Evolutionary conservation across 495 filamentous ascomycete species (phyloP).

Genomic region (Aspergillus olivimuriae): DNA sequence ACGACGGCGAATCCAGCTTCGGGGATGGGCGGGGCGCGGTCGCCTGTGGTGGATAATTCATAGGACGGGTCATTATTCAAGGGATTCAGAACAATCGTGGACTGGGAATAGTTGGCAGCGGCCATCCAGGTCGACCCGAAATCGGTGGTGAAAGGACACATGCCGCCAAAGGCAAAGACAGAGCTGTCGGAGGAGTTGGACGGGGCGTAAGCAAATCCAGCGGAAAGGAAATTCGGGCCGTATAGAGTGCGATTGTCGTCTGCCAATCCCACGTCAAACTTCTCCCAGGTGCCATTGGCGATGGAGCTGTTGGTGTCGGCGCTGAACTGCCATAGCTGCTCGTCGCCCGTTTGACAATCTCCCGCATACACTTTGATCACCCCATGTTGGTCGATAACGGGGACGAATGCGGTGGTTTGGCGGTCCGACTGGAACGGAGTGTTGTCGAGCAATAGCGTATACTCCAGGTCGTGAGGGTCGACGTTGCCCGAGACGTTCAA

Average conservation of each 20-base stretch:
- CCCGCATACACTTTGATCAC: constrained; percentile 65
- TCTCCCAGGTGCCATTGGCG: constrained; percentile 54
- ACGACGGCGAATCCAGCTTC: constrained; percentile 87
- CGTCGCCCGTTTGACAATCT: constrained; percentile 48
- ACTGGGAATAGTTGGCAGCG: constrained; percentile 68
- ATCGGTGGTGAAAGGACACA: constrained; percentile 61
- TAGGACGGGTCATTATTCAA: constrained; percentile 23
- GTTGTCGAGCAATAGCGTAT: constrained; percentile 50
- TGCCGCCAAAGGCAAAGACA: constrained; percentile 80
- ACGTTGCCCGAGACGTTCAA: constrained; percentile 57
- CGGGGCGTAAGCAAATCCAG: constrained; percentile 60
- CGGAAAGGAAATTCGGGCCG: constrained; percentile 62
- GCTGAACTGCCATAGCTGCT: constrained; percentile 50
- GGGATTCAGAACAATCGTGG: constrained; percentile 53
- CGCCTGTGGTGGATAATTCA: constrained; percentile 32
- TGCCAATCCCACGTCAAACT: constrained; percentile 19
- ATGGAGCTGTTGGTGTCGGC: constrained; percentile 27
- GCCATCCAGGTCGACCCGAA: constrained; percentile 48
- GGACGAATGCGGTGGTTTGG: constrained; percentile 47
- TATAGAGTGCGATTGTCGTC: constrained; percentile 23
- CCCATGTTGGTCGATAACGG: constrained; percentile 58
- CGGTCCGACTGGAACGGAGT: constrained; percentile 57
- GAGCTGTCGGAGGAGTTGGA: constrained; percentile 40
- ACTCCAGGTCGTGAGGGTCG: constrained; percentile 41
- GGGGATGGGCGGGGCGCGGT: constrained; percentile 58